Conservation (phyloP, 345 rosid species). For the Populus alba region DNA sequence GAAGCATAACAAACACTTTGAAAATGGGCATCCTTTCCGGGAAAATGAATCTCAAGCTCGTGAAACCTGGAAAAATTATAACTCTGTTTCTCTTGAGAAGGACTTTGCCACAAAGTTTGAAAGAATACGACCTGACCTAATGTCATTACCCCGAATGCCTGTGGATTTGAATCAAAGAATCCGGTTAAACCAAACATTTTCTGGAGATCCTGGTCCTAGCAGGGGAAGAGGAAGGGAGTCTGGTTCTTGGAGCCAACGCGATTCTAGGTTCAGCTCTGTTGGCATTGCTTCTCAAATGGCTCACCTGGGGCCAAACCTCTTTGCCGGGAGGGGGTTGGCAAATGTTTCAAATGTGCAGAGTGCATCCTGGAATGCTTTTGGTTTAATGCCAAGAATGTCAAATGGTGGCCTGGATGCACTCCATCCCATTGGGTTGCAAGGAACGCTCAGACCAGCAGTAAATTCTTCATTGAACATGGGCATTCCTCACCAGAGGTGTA, state of each 20-base stretch:
- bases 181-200: constrained; percentile 53
- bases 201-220: constrained; percentile 60
- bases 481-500: constrained; percentile 78
- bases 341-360: constrained; percentile 57
- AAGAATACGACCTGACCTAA: constrained; percentile 54
- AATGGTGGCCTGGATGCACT: constrained; percentile 78
- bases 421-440: constrained; percentile 68
- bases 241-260: constrained; percentile 70
- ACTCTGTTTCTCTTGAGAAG: constrained; percentile 40
- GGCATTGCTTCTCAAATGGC: constrained; percentile 76
- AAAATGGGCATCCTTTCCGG: constrained; percentile 57
- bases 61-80: constrained; percentile 43
- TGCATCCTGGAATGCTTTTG: constrained; percentile 79
- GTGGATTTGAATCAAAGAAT: constrained; percentile 59
- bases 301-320: constrained; percentile 50
- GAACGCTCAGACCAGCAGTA: constrained; percentile 60
- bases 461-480: constrained; percentile 62
- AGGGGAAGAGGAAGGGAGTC: constrained; percentile 88
- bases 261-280: constrained; percentile 57
- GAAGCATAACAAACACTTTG: constrained; percentile 58
- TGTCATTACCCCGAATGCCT: constrained; percentile 45
- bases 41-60: constrained; percentile 56
- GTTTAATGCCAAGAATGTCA: constrained; percentile 69
- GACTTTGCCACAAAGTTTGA: constrained; percentile 48
- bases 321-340: constrained; percentile 73